phyloP scores from a whole-genome alignment of 2,329 filamentous ascomycete genomes.

The Bertia moriformis region DNA sequence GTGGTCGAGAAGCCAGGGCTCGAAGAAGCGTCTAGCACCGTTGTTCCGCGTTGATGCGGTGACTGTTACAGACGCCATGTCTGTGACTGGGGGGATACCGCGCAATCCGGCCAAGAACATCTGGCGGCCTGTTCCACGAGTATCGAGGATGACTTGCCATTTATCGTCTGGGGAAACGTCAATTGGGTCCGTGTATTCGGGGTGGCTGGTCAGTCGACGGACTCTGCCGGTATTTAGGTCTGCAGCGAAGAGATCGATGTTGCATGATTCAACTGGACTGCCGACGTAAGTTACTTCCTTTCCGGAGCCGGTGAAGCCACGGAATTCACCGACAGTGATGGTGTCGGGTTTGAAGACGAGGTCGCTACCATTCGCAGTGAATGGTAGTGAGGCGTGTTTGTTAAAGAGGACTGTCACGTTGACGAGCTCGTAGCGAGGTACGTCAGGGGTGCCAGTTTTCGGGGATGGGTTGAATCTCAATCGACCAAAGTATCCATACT shows the following conservation, averaged over 20 bases:
- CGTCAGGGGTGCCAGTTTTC: slow-evolving; percentile 11
- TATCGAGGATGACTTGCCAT: slow-evolving; percentile 28
- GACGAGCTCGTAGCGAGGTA: slow-evolving; percentile 21
- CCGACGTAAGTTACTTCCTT: slow-evolving; percentile 25
- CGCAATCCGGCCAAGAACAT: slow-evolving; percentile 25
- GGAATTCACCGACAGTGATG: slow-evolving; percentile 24
- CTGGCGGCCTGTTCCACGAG: slow-evolving; percentile 21
- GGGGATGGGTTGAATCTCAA: slow-evolving; percentile 23
- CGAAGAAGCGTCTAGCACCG: slow-evolving; percentile 26
- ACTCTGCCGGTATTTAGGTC: slow-evolving; percentile 22
- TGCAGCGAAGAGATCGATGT: slow-evolving; percentile 26
- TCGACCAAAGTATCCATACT: slow-evolving; percentile 17
- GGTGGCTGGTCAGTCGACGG: slow-evolving; percentile 24
- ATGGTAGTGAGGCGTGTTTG: slow-evolving; percentile 7
- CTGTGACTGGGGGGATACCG: slow-evolving; percentile 23
- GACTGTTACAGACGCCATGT: slow-evolving; percentile 15
- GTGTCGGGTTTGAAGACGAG: slow-evolving; percentile 13
- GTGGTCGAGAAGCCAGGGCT: slow-evolving; percentile 24
- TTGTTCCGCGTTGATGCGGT: slow-evolving; percentile 28
- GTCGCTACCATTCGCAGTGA: slow-evolving; percentile 10
- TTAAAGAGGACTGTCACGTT: slow-evolving; percentile 19
- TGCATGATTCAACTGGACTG: slow-evolving; percentile 21
- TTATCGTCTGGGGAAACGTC: slow-evolving; percentile 23
- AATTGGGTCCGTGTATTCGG: slow-evolving; percentile 26
- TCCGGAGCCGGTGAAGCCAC: slow-evolving; percentile 25